These are phyloP conservation scores for Phytopythium chamaehyphon DNA, from an alignment of 352 stramenopile species.

Conservation along the genomic window DNA sequence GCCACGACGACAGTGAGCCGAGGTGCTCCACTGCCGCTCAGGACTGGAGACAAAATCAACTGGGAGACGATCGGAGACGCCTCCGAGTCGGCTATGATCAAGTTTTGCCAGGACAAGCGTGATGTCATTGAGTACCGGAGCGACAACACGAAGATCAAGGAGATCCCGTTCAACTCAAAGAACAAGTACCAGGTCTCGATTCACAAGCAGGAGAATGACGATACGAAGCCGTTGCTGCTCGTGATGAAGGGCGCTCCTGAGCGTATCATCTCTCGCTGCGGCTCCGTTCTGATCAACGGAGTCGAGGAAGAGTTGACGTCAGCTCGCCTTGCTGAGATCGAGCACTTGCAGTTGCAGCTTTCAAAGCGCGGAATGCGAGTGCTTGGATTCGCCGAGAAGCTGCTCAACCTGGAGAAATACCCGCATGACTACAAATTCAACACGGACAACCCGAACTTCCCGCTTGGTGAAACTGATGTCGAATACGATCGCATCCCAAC, in stretches of 20 bases:
- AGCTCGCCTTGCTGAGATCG: constrained; percentile 76
- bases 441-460: constrained; percentile 83
- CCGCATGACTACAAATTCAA: constrained; percentile 56
- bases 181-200: constrained; percentile 87
- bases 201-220: constrained; percentile 76
- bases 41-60: constrained; percentile 31
- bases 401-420: constrained; percentile 41
- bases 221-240: constrained; percentile 53
- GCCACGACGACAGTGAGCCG: constrained; percentile 11
- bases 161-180: constrained; percentile 83
- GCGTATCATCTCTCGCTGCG: constrained; percentile 91
- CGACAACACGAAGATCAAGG: constrained; percentile 54
- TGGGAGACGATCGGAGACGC: constrained; percentile 37
- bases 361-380: constrained; percentile 67
- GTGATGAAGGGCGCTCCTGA: constrained; percentile 97
- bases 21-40: constrained; percentile 20
- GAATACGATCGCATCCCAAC: constrained; percentile 40
- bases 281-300: constrained; percentile 62
- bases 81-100: constrained; percentile 39
- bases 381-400: constrained; percentile 52
- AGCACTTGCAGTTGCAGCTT: constrained; percentile 40
- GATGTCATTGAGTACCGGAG: constrained; percentile 20
- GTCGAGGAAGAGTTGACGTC: constrained; percentile 66
- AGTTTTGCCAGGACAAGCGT: constrained; percentile 29
- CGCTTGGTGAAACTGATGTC: constrained; percentile 56